Percentiles rank a stretch among this genome's conserved stretches.
Conservation (phyloP, 129 eudicot species). For the Solidago caesia region DNA sequence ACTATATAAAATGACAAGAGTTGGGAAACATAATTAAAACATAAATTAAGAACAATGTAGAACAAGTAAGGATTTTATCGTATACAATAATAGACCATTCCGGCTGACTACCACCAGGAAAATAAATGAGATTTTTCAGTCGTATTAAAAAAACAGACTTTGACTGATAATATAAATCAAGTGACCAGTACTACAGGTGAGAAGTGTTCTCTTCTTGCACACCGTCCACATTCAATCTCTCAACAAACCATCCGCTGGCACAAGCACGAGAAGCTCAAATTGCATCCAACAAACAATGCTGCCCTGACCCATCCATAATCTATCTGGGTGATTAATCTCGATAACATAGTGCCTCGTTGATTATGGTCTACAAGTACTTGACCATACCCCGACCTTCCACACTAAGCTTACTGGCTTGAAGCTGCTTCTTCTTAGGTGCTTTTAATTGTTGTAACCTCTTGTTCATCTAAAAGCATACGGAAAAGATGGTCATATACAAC, state of each 20-base stretch:
- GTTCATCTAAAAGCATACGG: conserved; percentile 49
- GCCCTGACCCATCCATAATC: neutral
- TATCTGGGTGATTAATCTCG: neutral
- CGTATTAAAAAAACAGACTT: conserved; percentile 15
- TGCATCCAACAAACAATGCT: conserved; percentile 8
- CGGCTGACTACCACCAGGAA: neutral
- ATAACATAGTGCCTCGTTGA: neutral
- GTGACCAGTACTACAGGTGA: conserved; percentile 4
- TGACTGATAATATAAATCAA: conserved; percentile 22
- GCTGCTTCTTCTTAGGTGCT: conserved; percentile 86
- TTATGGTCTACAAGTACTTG: conserved; percentile 54
- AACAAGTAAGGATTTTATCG: conserved; percentile 8
- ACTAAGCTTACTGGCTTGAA: conserved; percentile 89
- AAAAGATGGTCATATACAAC: neutral
- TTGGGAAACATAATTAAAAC: neutral
- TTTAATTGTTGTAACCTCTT: conserved; percentile 84
- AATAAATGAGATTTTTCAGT: neutral
- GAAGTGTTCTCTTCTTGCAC: conserved; percentile 2
- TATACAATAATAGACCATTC: conserved; percentile 4
- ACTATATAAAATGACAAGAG: neutral
- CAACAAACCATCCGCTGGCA: conserved; percentile 17
- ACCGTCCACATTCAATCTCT: conserved; percentile 4
- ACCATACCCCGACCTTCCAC: conserved; percentile 99
- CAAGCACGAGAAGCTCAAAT: neutral
- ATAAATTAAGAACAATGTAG: neutral